phyloP scores from a whole-genome alignment of 2,329 filamentous ascomycete species.

The Chrysosporium queenslandicum region DNA sequence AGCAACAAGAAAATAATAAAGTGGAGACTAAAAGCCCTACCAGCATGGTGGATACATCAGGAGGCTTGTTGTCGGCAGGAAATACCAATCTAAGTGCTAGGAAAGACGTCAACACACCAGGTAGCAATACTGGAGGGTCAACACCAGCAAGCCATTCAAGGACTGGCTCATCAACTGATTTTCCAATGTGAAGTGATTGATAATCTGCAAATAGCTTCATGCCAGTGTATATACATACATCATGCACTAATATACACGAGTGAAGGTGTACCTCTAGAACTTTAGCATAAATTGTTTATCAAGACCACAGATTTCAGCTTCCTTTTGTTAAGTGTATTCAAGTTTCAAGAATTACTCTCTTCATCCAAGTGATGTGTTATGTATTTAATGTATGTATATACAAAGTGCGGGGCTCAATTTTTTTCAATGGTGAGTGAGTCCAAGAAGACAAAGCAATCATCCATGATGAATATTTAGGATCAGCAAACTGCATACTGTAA shows the following conservation, averaged over 20 bases:
- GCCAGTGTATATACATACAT: background rate
- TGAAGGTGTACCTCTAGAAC: too few species aligned
- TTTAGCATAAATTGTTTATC: too few species aligned
- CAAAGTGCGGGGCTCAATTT: too few species aligned
- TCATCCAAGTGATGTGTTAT: too few species aligned
- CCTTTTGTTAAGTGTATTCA: too few species aligned
- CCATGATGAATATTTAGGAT: background rate
- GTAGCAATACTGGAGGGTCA: background rate
- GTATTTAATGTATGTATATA: too few species aligned
- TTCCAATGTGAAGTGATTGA: background rate
- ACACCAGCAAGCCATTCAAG: constrained; percentile 4
- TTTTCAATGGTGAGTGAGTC: too few species aligned
- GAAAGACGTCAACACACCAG: background rate
- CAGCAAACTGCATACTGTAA: background rate
- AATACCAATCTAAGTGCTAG: background rate
- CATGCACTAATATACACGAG: too few species aligned
- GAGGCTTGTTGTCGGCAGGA: background rate
- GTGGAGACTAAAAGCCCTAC: background rate
- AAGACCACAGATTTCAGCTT: too few species aligned
- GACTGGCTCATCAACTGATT: background rate
- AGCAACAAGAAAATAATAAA: background rate
- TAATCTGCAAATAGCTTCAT: background rate
- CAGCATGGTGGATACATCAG: background rate
- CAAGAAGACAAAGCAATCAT: background rate
- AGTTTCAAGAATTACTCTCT: too few species aligned